Conservation (phyloP, 2,329 filamentous ascomycete genomes). For the Trichoderma lentiforme region DNA sequence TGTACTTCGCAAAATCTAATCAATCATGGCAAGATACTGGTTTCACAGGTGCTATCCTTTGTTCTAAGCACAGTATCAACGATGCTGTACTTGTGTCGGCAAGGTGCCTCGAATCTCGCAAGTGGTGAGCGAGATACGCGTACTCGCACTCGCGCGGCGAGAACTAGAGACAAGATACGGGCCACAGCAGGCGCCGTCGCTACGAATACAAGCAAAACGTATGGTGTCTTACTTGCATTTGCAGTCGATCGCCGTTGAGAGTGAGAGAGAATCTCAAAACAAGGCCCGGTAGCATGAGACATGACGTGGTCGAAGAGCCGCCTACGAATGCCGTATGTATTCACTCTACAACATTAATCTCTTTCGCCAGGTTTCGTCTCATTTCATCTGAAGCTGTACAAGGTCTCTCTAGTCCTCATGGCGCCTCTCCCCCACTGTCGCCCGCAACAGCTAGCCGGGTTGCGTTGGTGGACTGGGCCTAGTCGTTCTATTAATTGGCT, state of each 20-base stretch:
- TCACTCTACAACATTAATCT: background rate
- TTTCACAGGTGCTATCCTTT: background rate
- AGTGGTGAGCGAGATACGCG: background rate
- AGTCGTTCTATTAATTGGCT: background rate
- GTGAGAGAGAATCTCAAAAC: background rate
- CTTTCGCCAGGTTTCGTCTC: background rate
- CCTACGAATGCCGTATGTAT: background rate
- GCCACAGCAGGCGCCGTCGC: background rate
- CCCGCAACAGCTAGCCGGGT: background rate
- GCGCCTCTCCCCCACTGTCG: background rate
- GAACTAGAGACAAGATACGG: background rate
- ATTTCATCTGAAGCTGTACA: background rate
- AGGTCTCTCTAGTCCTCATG: background rate
- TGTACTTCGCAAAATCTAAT: background rate
- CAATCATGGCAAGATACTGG: background rate
- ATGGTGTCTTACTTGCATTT: background rate
- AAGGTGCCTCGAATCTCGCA: conserved; percentile 6
- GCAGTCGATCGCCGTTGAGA: background rate
- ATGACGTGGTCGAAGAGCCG: background rate
- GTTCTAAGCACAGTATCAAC: background rate
- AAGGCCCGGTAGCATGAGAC: background rate
- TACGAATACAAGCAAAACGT: background rate
- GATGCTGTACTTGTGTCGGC: background rate
- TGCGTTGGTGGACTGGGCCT: background rate
- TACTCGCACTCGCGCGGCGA: background rate